Percentiles rank a stretch among this genome's conserved stretches.
phyloP scores from a whole-genome alignment of 805 yeast genomes.

The Yarrowia deformans region DNA sequence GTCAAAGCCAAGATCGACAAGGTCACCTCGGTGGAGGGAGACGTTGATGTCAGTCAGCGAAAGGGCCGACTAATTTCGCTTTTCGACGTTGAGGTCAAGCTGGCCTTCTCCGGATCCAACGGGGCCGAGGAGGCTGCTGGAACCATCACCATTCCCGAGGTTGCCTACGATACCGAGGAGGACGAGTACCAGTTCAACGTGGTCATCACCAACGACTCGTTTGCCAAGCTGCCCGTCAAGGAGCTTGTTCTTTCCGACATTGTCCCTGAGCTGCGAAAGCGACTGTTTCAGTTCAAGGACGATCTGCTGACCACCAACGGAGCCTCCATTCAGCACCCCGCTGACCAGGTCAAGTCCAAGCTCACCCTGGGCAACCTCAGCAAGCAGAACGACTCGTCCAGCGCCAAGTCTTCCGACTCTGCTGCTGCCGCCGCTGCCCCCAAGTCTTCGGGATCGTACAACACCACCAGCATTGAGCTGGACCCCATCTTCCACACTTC shows the following conservation, averaged over 20 bases:
- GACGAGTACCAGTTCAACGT: constrained; percentile 88
- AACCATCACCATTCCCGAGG: constrained; percentile 82
- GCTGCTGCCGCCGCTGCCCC: constrained; percentile 52
- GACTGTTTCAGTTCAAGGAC: constrained; percentile 70
- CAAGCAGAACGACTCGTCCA: constrained; percentile 41
- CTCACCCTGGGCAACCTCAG: constrained; percentile 62
- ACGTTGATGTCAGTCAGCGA: constrained; percentile 95
- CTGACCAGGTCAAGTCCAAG: constrained; percentile 64
- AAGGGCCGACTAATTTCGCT: constrained; percentile 94
- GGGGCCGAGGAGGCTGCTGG: constrained; percentile 62
- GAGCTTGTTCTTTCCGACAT: constrained; percentile 61
- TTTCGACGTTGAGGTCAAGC: constrained; percentile 76
- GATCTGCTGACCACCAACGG: constrained; percentile 80
- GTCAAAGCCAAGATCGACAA: constrained; percentile 52
- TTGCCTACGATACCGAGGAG: constrained; percentile 87
- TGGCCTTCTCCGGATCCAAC: constrained; percentile 61
- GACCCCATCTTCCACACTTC: constrained; percentile 85
- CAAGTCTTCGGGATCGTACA: constrained; percentile 54
- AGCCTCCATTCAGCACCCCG: constrained; percentile 84
- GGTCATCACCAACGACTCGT: constrained; percentile 63
- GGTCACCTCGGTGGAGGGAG: constrained; percentile 81
- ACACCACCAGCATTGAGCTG: constrained; percentile 78
- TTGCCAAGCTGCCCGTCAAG: constrained; percentile 57
- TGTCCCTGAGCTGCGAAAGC: constrained; percentile 71
- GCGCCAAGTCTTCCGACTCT: constrained; percentile 39